Percentiles rank a stretch among this genome's conserved stretches.
Evolutionary conservation across 805 yeast species (phyloP).

Genomic region (Zygosaccharomyces kombuchaensis): DNA sequence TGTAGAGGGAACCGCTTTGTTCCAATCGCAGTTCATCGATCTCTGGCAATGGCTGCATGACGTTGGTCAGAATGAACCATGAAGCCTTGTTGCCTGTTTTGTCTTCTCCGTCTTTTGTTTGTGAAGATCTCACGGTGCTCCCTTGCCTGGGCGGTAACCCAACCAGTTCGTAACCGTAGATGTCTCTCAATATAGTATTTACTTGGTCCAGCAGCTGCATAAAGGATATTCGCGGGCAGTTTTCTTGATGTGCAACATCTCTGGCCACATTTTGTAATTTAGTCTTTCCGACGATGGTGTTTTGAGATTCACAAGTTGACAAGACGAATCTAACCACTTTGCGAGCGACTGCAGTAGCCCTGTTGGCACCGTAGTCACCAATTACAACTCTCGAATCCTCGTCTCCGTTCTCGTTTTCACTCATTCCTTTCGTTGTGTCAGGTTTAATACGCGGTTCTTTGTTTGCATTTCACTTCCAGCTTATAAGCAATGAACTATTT

Average conservation of each 20-base stretch:
- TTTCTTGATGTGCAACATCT: constrained; percentile 22
- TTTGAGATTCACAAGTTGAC: constrained; percentile 24
- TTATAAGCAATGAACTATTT: background rate
- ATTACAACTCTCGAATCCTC: background rate
- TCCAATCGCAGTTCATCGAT: constrained; percentile 18
- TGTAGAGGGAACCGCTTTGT: constrained; percentile 15
- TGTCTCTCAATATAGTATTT: constrained; percentile 22
- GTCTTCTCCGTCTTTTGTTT: constrained; percentile 2
- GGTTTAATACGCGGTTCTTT: background rate
- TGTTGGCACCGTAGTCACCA: constrained; percentile 8
- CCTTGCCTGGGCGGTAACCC: constrained; percentile 18
- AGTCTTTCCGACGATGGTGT: constrained; percentile 21
- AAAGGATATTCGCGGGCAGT: constrained; percentile 15
- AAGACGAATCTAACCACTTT: constrained; percentile 24
- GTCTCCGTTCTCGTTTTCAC: background rate
- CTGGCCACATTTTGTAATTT: constrained; percentile 20
- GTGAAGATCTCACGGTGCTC: background rate
- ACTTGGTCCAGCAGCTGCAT: constrained; percentile 12
- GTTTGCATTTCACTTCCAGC: background rate
- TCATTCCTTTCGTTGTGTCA: background rate
- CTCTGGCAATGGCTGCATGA: constrained; percentile 8
- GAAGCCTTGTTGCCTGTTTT: constrained; percentile 16
- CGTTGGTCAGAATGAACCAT: constrained; percentile 25
- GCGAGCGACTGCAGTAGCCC: constrained; percentile 16
- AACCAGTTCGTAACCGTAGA: constrained; percentile 26